Conservation (phyloP, 257 asterid species). For the Forsythia viridissima region DNA sequence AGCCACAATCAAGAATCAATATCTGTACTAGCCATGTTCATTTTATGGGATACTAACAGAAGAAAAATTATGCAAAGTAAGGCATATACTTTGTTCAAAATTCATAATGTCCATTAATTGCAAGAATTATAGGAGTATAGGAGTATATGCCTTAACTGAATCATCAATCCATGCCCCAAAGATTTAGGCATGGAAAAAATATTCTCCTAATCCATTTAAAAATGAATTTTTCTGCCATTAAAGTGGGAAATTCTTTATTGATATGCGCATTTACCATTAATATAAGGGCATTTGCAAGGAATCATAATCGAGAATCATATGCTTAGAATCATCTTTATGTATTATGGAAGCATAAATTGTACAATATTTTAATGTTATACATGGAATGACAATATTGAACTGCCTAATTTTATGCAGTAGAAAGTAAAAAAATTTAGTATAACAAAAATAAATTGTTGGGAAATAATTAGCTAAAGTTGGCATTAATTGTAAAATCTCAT, state of each 20-base stretch:
- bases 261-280: conserved; percentile 31
- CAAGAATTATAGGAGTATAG: conserved; percentile 16
- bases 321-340: conserved; percentile 37
- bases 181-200: conserved; percentile 15
- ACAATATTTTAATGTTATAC: not conserved
- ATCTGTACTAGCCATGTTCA: not conserved
- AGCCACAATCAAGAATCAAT: conserved; percentile 6
- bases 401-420: not conserved
- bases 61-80: conserved; percentile 19
- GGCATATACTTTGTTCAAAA: conserved; percentile 9
- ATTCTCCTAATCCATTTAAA: conserved; percentile 3
- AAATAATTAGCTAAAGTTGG: too few species aligned
- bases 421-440: not conserved
- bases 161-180: conserved; percentile 16
- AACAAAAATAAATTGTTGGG: not conserved
- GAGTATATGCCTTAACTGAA: conserved; percentile 28
- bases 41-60: not conserved
- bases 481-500: too few species aligned
- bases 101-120: conserved; percentile 19
- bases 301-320: conserved; percentile 55
- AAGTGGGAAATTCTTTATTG: conserved; percentile 32
- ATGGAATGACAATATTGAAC: not conserved
- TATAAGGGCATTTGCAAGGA: conserved; percentile 34
- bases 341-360: conserved; percentile 15
- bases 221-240: conserved; percentile 19